A percentile compares a stretch with the other conserved stretches of the same genome.
phyloP scores from a whole-genome alignment of 2,329 filamentous ascomycete species.

The Hymenoscyphus infarciens region DNA sequence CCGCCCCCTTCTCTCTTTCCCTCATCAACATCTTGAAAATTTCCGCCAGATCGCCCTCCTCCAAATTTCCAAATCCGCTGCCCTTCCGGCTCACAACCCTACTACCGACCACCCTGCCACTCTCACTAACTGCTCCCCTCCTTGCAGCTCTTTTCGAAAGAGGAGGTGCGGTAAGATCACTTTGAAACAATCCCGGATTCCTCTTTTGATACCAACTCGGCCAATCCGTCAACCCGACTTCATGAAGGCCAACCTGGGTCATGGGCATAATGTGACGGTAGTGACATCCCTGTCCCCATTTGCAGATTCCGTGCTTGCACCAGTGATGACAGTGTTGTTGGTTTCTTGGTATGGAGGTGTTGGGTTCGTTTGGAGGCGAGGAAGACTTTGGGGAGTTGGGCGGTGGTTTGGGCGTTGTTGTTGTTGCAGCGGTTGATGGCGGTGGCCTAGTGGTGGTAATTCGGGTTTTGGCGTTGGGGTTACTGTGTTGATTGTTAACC shows the following conservation, averaged over 20 bases:
- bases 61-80: not conserved
- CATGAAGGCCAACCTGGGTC: slow-evolving; percentile 39
- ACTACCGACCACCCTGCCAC: not conserved
- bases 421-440: not conserved
- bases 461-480: not conserved
- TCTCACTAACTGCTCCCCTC: not conserved
- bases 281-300: slow-evolving; percentile 42
- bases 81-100: not conserved
- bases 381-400: slow-evolving; percentile 4
- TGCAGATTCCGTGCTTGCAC: slow-evolving; percentile 47
- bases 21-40: slow-evolving; percentile 22
- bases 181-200: slow-evolving; percentile 27
- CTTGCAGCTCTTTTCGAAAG: not conserved
- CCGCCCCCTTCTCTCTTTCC: slow-evolving; percentile 5
- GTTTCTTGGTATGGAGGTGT: not conserved
- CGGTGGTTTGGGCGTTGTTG: slow-evolving; percentile 6
- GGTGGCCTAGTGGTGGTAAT: not conserved
- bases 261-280: slow-evolving; percentile 48
- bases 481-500: not conserved
- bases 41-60: slow-evolving; percentile 10
- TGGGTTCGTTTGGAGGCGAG: not conserved
- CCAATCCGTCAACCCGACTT: slow-evolving; percentile 41
- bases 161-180: slow-evolving; percentile 1
- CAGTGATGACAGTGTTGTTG: slow-evolving; percentile 43
- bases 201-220: slow-evolving; percentile 42